phyloP scores from a whole-genome alignment of 176 grass and related monocot species.

The Hordeum vulgare region DNA sequence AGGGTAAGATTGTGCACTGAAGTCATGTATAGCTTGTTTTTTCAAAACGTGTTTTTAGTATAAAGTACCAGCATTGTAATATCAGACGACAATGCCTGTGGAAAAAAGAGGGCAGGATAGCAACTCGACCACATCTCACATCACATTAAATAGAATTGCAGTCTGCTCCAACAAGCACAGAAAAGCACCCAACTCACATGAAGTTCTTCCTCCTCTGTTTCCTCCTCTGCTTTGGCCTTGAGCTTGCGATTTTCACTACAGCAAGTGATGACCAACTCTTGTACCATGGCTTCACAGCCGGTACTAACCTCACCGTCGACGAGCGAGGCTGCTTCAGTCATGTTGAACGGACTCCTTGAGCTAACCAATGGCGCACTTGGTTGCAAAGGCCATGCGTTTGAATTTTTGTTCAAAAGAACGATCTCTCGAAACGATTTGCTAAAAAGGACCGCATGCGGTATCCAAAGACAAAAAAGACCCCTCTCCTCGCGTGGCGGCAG shows the following conservation, averaged over 20 bases:
- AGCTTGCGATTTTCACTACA: background rate
- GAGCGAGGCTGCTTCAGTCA: background rate
- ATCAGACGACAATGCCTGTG: background rate
- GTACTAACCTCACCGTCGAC: background rate
- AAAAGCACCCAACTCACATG: background rate
- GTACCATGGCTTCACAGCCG: constrained; percentile 2
- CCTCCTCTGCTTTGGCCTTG: background rate
- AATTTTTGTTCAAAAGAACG: no score
- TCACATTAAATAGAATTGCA: background rate
- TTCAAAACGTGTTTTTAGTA: background rate
- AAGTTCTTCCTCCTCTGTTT: background rate
- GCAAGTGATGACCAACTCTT: background rate
- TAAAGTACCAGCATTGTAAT: no score
- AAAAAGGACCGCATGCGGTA: no score
- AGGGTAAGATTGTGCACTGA: background rate
- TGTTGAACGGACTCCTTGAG: background rate
- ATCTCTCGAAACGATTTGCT: no score
- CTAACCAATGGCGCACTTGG: background rate
- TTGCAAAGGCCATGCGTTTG: background rate
- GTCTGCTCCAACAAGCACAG: background rate
- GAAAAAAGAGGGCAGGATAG: background rate
- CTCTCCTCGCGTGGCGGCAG: no score
- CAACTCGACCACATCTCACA: background rate
- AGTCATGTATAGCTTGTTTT: background rate
- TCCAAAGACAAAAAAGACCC: no score